These are phyloP conservation scores for Hemerocallis citrina DNA, from an alignment of 106 monocot genomes.

Conservation along the genomic window DNA sequence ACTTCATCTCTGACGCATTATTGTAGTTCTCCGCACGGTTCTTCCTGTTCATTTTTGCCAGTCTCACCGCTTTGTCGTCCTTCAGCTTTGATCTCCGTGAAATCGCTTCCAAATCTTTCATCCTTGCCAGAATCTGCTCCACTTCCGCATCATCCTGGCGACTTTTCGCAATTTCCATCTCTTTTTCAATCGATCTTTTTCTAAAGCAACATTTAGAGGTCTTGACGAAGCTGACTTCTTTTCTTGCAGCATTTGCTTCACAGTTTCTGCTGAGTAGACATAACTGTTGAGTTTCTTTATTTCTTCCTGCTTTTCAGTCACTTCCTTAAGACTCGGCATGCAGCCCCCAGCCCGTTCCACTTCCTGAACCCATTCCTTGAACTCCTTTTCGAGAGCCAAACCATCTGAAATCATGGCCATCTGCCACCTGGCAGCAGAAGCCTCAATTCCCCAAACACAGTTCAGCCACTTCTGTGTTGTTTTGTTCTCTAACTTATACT, in stretches of 20 bases:
- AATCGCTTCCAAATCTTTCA: constrained; percentile 48
- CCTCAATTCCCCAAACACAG: constrained; percentile 42
- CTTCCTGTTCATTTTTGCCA: constrained; percentile 85
- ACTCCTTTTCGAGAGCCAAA: constrained; percentile 38
- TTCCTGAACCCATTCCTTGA: constrained; percentile 38
- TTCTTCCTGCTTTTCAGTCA: constrained; percentile 41
- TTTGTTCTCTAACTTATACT: constrained; percentile 50
- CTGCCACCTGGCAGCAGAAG: constrained; percentile 54
- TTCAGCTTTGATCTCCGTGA: constrained; percentile 33
- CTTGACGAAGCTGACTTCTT: constrained; percentile 69
- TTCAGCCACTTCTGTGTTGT: constrained; percentile 63
- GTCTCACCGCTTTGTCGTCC: constrained; percentile 68
- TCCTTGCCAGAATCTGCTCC: constrained; percentile 37
- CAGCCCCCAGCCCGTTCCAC: constrained; percentile 26
- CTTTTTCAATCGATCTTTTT: constrained; percentile 83
- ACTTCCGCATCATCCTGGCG: constrained; percentile 55
- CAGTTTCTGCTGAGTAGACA: constrained; percentile 56
- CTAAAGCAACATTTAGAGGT: constrained; percentile 78
- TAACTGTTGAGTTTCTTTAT: constrained; percentile 45
- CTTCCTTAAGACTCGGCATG: constrained; percentile 37
- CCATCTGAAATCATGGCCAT: constrained; percentile 67
- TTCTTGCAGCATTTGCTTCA: constrained; percentile 74
- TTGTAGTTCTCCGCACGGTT: constrained; percentile 87
- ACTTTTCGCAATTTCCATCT: constrained; percentile 51
- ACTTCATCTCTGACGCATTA: constrained; percentile 79